Evolutionary conservation across 805 yeast genomes (phyloP).

Genomic region (Monosporozyma unispora): DNA sequence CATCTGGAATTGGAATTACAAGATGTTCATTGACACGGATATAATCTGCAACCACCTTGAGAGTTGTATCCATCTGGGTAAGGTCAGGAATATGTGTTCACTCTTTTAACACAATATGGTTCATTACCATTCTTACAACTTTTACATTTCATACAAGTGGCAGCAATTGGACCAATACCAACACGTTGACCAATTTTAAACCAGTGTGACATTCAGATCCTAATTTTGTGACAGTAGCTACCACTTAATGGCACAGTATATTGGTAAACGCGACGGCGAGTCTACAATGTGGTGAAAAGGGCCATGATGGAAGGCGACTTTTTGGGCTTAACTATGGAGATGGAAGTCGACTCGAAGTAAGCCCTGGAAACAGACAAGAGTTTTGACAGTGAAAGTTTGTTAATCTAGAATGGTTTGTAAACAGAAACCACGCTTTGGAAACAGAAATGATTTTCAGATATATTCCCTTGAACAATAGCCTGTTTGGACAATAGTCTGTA

Average conservation of each 20-base stretch:
- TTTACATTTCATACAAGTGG: constrained; percentile 52
- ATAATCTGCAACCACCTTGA: constrained; percentile 65
- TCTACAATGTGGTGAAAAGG: too few species aligned
- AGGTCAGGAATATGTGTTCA: constrained; percentile 41
- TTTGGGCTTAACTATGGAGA: too few species aligned
- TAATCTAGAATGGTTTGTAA: too few species aligned
- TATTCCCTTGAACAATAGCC: too few species aligned
- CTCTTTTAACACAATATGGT: constrained; percentile 42
- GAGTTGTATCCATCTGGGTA: constrained; percentile 41
- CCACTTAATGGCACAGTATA: constrained; percentile 54
- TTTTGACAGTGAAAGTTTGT: too few species aligned
- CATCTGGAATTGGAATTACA: constrained; percentile 55
- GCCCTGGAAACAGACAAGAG: too few species aligned
- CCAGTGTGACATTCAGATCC: constrained; percentile 44
- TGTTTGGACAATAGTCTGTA: too few species aligned
- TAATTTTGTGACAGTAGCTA: constrained; percentile 50
- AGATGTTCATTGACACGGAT: constrained; percentile 55
- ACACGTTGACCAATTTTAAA: constrained; percentile 63
- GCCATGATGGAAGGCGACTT: too few species aligned
- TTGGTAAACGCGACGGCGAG: too few species aligned
- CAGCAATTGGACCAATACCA: constrained; percentile 67
- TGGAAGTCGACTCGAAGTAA: too few species aligned
- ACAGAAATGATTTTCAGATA: too few species aligned
- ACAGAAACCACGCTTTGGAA: too few species aligned
- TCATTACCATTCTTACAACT: constrained; percentile 50